These are phyloP conservation scores for Alternaria panax DNA, from an alignment of 2,329 filamentous ascomycete species.

Conservation along the genomic window DNA sequence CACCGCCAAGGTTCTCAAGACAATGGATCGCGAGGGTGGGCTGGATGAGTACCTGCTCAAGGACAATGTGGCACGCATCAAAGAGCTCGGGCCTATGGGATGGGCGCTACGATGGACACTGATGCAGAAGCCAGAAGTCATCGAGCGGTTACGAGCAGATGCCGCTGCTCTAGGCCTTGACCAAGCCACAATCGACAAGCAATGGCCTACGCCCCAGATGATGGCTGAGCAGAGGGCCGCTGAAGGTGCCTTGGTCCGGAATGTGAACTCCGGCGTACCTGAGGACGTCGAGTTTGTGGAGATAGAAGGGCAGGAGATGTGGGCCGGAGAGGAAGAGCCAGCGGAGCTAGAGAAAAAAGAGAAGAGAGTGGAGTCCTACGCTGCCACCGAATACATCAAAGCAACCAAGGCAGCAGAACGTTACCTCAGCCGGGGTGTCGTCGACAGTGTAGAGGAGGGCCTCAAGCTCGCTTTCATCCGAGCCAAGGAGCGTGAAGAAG, in stretches of 20 bases:
- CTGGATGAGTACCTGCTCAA: conserved; percentile 91
- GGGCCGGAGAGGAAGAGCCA: conserved; percentile 13
- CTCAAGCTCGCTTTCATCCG: conserved; percentile 36
- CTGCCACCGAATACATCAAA: conserved; percentile 24
- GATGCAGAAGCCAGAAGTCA: conserved; percentile 77
- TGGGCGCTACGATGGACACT: conserved; percentile 91
- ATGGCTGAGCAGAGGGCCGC: conserved; percentile 22
- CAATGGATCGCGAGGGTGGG: conserved; percentile 83
- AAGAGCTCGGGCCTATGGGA: conserved; percentile 85
- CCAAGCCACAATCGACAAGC: conserved; percentile 47
- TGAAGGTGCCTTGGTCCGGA: conserved; percentile 16
- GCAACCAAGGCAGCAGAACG: conserved; percentile 24
- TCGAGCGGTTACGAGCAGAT: conserved; percentile 70
- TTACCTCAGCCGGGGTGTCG: conserved; percentile 25
- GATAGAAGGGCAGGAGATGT: conserved; percentile 21
- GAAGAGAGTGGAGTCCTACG: conserved; percentile 4
- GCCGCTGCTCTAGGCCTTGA: conserved; percentile 71
- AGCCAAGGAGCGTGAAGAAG: conserved; percentile 24
- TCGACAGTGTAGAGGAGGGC: conserved; percentile 36
- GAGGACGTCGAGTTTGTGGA: conserved; percentile 14
- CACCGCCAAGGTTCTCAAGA: conserved; percentile 69
- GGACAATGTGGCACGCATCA: conserved; percentile 76
- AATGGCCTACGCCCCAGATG: conserved; percentile 39
- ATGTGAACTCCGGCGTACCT: neutral
- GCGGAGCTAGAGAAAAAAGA: conserved; percentile 9